phyloP scores from a whole-genome alignment of 164 flowering plant genomes.

The Umbellularia californica region DNA sequence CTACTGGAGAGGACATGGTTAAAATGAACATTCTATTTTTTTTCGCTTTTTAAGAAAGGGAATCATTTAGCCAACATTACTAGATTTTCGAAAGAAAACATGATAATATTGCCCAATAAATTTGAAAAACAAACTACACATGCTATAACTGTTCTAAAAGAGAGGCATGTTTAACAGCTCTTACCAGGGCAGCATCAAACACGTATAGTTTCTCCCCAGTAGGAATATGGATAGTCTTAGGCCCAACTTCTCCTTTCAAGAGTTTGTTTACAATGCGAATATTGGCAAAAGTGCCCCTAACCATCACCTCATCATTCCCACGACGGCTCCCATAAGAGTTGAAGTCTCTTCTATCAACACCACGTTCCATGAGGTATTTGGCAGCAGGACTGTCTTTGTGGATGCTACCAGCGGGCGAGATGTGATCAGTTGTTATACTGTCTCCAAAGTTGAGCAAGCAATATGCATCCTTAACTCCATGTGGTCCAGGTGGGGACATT shows the following conservation, averaged over 20 bases:
- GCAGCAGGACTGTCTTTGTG: conserved; percentile 79
- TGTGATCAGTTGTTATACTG: conserved; percentile 80
- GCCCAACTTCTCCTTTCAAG: conserved; percentile 69
- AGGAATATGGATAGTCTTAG: conserved; percentile 67
- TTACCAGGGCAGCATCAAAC: conserved; percentile 65
- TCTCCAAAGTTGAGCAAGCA: conserved; percentile 75
- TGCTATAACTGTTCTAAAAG: background rate
- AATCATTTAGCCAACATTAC: background rate
- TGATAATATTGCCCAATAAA: background rate
- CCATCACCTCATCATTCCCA: conserved; percentile 78
- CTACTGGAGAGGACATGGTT: too few species aligned
- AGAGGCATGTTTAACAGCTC: background rate
- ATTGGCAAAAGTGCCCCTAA: conserved; percentile 69
- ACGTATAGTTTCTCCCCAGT: conserved; percentile 60
- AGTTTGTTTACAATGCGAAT: conserved; percentile 64
- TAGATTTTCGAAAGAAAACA: background rate
- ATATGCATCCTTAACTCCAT: conserved; percentile 62
- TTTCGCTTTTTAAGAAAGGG: background rate
- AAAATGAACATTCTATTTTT: too few species aligned
- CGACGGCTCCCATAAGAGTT: conserved; percentile 78
- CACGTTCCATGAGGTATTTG: conserved; percentile 56
- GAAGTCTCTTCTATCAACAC: conserved; percentile 67
- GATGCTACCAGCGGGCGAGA: conserved; percentile 86
- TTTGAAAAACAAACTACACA: background rate
- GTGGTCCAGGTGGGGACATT: conserved; percentile 65